A percentile compares a stretch with the other conserved stretches of the same genome.
Conservation (phyloP, 208 protist genomes). For the Entamoeba dispar region DNA sequence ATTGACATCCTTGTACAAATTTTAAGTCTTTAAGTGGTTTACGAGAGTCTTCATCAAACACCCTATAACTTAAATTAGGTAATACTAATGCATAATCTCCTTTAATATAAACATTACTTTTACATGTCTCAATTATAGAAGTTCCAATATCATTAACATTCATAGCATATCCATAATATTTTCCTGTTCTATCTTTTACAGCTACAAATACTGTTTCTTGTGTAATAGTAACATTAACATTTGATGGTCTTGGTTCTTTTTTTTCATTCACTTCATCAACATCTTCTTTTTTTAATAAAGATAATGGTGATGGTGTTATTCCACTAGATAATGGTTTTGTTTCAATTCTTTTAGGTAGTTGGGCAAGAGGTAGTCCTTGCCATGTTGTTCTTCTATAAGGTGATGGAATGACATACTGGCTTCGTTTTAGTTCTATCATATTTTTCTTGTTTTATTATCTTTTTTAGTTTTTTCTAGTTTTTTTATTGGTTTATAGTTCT, state of each 20-base stretch:
- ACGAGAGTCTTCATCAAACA: background rate
- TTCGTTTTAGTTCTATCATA: background rate
- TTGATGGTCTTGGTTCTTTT: background rate
- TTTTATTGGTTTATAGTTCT: too few species aligned
- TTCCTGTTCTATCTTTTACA: background rate
- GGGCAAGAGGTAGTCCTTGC: background rate
- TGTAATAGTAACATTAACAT: background rate
- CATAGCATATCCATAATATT: background rate
- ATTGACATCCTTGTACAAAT: background rate
- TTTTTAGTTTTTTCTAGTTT: too few species aligned
- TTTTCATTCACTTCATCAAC: background rate
- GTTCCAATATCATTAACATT: background rate
- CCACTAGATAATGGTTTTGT: background rate
- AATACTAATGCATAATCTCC: background rate
- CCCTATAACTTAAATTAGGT: background rate
- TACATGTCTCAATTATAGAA: background rate
- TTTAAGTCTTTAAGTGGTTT: background rate
- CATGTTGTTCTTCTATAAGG: background rate
- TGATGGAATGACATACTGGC: background rate
- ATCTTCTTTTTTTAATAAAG: background rate
- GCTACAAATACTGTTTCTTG: background rate
- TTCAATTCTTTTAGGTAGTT: background rate
- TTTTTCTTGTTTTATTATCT: too few species aligned
- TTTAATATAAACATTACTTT: background rate
- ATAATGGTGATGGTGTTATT: background rate